These are phyloP conservation scores for Epichloe scottii DNA, from an alignment of 2,329 filamentous ascomycete species.

Conservation along the genomic window DNA sequence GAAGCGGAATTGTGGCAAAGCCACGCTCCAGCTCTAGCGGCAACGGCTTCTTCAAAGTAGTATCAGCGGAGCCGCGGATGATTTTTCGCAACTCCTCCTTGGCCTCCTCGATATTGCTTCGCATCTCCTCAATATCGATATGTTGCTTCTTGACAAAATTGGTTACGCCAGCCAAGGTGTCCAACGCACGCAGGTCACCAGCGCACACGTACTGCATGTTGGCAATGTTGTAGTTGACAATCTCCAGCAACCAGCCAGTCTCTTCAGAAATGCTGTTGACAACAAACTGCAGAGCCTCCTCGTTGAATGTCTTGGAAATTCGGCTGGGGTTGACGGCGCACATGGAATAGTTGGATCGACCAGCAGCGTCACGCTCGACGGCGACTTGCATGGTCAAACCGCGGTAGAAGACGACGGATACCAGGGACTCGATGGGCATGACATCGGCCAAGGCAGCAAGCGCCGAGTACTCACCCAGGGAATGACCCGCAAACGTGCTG, in stretches of 20 bases:
- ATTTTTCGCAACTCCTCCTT: conserved; percentile 84
- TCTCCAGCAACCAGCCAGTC: conserved; percentile 91
- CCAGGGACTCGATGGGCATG: conserved; percentile 98
- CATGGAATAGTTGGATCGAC: conserved; percentile 98
- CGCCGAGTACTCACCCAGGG: conserved; percentile 94
- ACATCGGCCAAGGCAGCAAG: conserved; percentile 93
- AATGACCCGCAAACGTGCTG: conserved; percentile 96
- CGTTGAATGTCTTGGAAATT: conserved; percentile 97
- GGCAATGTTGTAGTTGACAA: conserved; percentile 89
- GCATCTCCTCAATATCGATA: conserved; percentile 90
- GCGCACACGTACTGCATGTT: conserved; percentile 67
- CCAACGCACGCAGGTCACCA: conserved; percentile 57
- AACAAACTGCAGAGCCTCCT: conserved; percentile 91
- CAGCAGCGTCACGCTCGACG: conserved; percentile 85
- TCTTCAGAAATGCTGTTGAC: conserved; percentile 90
- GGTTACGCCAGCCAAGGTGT: conserved; percentile 64
- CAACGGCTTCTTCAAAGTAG: conserved; percentile 77
- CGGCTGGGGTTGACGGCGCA: conserved; percentile 97
- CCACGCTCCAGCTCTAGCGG: conserved; percentile 87
- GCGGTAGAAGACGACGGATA: conserved; percentile 98
- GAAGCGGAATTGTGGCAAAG: conserved; percentile 91
- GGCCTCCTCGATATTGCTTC: conserved; percentile 81
- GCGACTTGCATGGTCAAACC: conserved; percentile 98
- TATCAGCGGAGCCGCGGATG: conserved; percentile 75
- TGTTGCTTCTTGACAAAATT: conserved; percentile 96